Base-by-base conservation (phyloP, 1,139 yeast genomes). In the Geotrichum histeridarum region DNA sequence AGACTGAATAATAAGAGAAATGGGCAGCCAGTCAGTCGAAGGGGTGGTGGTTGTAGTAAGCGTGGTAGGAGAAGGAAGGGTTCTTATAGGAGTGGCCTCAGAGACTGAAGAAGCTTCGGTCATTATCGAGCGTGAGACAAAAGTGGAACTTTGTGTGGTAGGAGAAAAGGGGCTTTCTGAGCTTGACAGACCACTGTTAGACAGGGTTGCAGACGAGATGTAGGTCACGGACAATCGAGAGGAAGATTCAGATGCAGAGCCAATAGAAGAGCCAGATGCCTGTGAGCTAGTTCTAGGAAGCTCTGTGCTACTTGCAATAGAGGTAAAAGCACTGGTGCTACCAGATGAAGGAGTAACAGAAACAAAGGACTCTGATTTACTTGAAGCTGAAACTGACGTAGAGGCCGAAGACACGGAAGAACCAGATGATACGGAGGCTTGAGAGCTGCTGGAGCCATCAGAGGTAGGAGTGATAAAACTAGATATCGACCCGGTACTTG, bases 1-100 rank as follows among this genome's bases (percentile, higher is more conserved):
- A 12, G 61, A 33, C 44, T 51, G 60, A 18, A 51, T 22, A 17
- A 44, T 55, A 22, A 38, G 54, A 33, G 33, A 47, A 14, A 54
- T 50, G 8, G 59, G 59, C 7, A 54, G 49, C 57, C 59, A 54
- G 48, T 56, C 41, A 32, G 35, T 44, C 6, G 51, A 33, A 8
- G 61, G 51, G 9, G 56, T 48, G 15, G 33, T 30, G 37, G 52
- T 11, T n/a, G 31, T 38, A 17, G 47, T 18, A 11, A 31, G 11
- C 31, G 52, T 22, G 32, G 31, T 42, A n/a, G 45, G 35, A 14
- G n/a, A 32, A 30, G 45, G 30, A 14, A 33, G 9, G 1, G 31
- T 47, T 37, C 42, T 27, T 8, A 32, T 14, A 30, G 15, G 17
- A 31, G 51, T 31, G 18, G 6, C 51, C 14, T 33, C 27, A 22